A percentile compares a stretch with the other conserved stretches of the same genome.
Evolutionary conservation across 768 basidiomycete genomes (phyloP).

Genomic region (Strobilomyces dryophilus): DNA sequence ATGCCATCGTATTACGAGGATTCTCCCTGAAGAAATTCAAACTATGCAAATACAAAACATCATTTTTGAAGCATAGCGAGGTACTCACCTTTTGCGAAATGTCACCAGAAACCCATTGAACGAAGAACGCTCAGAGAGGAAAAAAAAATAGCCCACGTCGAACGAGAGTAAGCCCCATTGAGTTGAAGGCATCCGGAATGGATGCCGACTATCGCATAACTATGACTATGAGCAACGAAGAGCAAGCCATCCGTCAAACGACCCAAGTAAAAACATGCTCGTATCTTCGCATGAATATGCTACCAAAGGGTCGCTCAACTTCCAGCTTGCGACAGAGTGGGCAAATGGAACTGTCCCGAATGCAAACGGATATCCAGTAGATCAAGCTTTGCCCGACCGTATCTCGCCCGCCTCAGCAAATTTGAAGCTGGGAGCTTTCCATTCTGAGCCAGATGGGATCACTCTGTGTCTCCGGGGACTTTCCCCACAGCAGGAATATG

Average conservation of each 20-base stretch:
- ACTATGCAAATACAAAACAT: slow-evolving; percentile 45
- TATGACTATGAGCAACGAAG: slow-evolving; percentile 79
- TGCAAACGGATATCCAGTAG: slow-evolving; percentile 29
- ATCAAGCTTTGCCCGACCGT: slow-evolving; percentile 45
- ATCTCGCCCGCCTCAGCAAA: slow-evolving; percentile 56
- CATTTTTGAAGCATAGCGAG: slow-evolving; percentile 36
- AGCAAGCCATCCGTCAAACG: slow-evolving; percentile 36
- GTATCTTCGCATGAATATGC: slow-evolving; percentile 67
- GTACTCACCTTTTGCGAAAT: slow-evolving; percentile 19
- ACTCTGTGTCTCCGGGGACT: slow-evolving; percentile 90
- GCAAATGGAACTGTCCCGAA: slow-evolving; percentile 37
- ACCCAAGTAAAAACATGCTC: slow-evolving; percentile 57
- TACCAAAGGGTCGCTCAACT: slow-evolving; percentile 33
- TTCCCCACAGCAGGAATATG: slow-evolving; percentile 74
- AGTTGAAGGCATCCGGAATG: slow-evolving; percentile 50
- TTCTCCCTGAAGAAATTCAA: slow-evolving; percentile 96
- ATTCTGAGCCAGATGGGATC: slow-evolving; percentile 44
- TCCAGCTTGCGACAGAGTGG: slow-evolving; percentile 54
- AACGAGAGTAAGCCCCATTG: slow-evolving; percentile 91
- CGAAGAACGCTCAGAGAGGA: slow-evolving; percentile 48
- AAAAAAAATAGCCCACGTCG: slow-evolving; percentile 57
- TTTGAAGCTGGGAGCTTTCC: slow-evolving; percentile 79
- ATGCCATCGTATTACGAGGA: slow-evolving; percentile 51
- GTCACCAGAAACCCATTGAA: slow-evolving; percentile 31
- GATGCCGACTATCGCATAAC: slow-evolving; percentile 76